phyloP scores from a whole-genome alignment of 169 alveolate species.

The Plasmodium coatneyi region DNA sequence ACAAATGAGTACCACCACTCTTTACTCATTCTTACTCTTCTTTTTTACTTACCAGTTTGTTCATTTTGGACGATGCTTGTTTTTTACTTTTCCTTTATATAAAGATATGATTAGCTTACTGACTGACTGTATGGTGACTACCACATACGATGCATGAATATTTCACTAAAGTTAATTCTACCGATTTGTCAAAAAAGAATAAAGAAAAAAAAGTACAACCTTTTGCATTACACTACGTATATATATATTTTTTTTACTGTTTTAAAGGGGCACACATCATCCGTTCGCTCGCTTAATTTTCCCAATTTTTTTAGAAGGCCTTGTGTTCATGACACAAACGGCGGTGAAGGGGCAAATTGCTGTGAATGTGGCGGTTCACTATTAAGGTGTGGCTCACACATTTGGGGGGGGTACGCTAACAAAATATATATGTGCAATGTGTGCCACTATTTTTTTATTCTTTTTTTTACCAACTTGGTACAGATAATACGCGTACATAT shows the following conservation, averaged over 20 bases:
- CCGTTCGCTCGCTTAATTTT: background rate
- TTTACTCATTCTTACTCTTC: background rate
- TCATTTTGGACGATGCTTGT: slow-evolving; percentile 8
- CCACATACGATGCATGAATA: background rate
- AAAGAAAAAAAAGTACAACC: background rate
- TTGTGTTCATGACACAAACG: background rate
- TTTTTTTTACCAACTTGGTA: too few relatives aligned
- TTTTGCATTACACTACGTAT: background rate
- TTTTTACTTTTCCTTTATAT: slow-evolving; percentile 1
- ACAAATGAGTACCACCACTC: background rate
- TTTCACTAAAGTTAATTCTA: background rate
- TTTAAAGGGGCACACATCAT: background rate
- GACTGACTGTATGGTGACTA: background rate
- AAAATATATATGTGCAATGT: background rate
- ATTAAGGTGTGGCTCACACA: background rate
- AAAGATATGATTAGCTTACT: background rate
- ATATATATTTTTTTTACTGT: background rate
- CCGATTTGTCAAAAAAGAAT: background rate
- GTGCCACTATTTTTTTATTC: background rate
- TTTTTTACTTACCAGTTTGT: slow-evolving; percentile 21
- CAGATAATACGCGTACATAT: too few relatives aligned
- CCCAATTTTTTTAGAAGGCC: background rate
- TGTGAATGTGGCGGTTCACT: background rate
- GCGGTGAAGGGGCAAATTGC: background rate
- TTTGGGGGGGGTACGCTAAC: background rate